Evolutionary conservation across 495 filamentous ascomycete genomes (phyloP).

Genomic region (Glarea lozoyensis): DNA sequence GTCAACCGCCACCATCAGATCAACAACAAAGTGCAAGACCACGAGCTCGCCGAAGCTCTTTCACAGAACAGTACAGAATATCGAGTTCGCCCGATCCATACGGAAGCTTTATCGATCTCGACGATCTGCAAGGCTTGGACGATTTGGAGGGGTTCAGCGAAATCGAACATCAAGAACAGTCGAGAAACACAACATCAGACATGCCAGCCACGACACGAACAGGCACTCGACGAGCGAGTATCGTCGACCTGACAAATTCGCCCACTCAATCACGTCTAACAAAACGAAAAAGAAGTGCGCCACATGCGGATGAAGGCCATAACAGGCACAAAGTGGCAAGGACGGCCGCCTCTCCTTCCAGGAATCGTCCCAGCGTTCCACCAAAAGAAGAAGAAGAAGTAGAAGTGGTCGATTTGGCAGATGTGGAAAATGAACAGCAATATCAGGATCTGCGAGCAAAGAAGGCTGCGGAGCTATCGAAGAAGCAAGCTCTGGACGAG

Average conservation of each 20-base stretch:
- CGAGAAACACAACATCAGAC: conserved; percentile 2
- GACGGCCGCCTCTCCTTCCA: conserved; percentile 10
- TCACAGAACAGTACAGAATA: conserved; percentile 1
- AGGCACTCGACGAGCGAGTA: conserved; percentile 15
- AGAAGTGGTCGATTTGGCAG: conserved; percentile 54
- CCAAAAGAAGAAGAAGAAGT: conserved; percentile 22
- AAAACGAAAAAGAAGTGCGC: conserved; percentile 27
- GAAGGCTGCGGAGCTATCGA: conserved; percentile 38
- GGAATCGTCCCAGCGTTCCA: conserved; percentile 3
- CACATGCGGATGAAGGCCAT: conserved; percentile 22
- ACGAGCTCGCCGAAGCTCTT: conserved; percentile 3
- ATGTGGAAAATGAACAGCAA: conserved; percentile 38
- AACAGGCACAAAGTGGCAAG: conserved; percentile 11
- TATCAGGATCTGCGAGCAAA: conserved; percentile 33
- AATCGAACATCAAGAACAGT: neutral
- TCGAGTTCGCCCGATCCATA: conserved; percentile 17
- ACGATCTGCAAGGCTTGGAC: neutral
- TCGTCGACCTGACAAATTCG: conserved; percentile 25
- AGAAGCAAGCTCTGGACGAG: conserved; percentile 37
- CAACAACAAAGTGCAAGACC: no score
- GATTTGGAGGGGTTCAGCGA: neutral
- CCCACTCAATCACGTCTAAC: conserved; percentile 6
- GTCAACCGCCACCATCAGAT: conserved; percentile 9
- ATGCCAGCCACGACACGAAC: no score
- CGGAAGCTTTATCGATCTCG: conserved; percentile 4